Evolutionary conservation across 257 asterid genomes (phyloP).

Genomic region (Leptodermis oblonga): DNA sequence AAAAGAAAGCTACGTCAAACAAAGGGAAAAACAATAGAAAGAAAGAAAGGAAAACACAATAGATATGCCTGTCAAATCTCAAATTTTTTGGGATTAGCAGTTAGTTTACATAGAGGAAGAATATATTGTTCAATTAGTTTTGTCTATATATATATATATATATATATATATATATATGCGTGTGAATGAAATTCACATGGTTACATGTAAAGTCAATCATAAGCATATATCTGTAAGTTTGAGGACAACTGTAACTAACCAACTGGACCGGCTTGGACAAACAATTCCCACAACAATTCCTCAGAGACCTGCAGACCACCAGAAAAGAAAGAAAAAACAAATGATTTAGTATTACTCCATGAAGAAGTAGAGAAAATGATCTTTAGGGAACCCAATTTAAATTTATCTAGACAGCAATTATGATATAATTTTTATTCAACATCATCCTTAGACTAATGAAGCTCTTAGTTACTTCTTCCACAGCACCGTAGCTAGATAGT

Average conservation of each 20-base stretch:
- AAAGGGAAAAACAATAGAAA: neutral
- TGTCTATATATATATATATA: neutral
- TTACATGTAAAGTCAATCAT: neutral
- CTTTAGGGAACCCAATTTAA: neutral
- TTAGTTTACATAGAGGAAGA: neutral
- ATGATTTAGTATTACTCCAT: neutral
- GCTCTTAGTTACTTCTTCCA: neutral
- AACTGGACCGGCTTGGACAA: constrained; percentile 97
- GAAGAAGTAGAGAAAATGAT: neutral
- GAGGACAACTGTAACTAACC: constrained; percentile 41
- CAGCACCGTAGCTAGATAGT: neutral
- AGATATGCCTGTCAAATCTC: neutral
- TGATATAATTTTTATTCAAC: neutral
- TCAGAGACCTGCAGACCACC: constrained; percentile 58
- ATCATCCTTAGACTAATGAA: neutral
- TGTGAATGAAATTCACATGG: neutral
- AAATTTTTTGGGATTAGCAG: neutral
- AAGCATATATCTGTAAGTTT: neutral
- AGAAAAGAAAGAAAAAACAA: constrained; percentile 6
- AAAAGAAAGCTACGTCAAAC: neutral
- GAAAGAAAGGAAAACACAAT: constrained; percentile 6
- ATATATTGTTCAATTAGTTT: neutral
- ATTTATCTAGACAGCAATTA: neutral
- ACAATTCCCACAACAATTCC: constrained; percentile 87
- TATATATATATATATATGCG: no score